Base-by-base conservation (phyloP, 106 monocot species). In the Dendrobium catenatum region DNA sequence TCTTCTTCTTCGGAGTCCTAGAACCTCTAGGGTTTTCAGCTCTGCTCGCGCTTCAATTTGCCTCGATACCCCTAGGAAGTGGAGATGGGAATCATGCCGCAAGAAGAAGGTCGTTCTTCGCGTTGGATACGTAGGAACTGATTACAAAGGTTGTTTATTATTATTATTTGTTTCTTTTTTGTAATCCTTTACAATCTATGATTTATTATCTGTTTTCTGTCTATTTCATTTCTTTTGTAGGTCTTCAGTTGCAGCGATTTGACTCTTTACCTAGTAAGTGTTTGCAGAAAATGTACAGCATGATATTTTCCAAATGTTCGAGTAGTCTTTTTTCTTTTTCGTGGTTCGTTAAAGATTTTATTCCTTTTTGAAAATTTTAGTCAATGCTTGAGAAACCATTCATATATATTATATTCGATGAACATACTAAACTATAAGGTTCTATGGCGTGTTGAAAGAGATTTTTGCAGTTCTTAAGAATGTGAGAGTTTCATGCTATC, bases 31-130 rank as follows among this genome's bases (percentile, higher is more conserved):
- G 75, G 54, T 59, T 47, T 75, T 79, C 73, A 81, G 68, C 77
- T 81, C 76, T 51, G 72, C 74, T 73, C 33, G 27, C 47, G 64
- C 56, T 77, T 77, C 74, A 77, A 6, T 19, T 77, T 29, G 20
- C 77, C 17, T 19, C 37, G 83, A 72, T 4, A 19, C 56, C 56
- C 15, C 26, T 11, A 84, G 24, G 47, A 86, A 75, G 59, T 70
- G 43, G 81, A 78, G 83, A 47, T 97, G 92, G 96, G 89, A 94
- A 33, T 80, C 96, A 6, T 89, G 88, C 26, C 92, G 89, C 54
- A 97, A 97, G 92, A 97, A 94, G 90, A 97, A 92, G 90, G 92
- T 97, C 33, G 90, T 90, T 4, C 89, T 94, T 92, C 89, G 94
- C 70, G 86, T 97, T 40, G 94, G 97, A n/a, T 97, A 94, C 72